Percentiles rank a stretch among this genome's conserved stretches.
Evolutionary conservation across 805 yeast genomes (phyloP).

Genomic region (Yarrowia divulgata): DNA sequence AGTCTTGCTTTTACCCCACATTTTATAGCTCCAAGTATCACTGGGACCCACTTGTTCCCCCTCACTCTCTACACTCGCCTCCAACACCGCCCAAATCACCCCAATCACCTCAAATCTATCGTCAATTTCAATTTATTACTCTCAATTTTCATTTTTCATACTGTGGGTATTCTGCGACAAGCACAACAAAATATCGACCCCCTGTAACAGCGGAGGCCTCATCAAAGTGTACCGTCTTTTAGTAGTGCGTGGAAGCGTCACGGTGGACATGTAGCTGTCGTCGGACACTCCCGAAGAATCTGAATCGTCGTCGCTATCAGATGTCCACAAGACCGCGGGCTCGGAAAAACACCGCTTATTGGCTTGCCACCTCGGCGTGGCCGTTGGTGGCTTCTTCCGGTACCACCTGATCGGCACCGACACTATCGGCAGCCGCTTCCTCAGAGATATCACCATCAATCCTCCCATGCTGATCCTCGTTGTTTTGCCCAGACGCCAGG

Average conservation of each 20-base stretch:
- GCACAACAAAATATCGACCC: conserved; percentile 37
- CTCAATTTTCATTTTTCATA: conserved; percentile 23
- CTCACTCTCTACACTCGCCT: background rate
- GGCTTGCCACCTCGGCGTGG: conserved; percentile 37
- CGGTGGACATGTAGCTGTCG: conserved; percentile 33
- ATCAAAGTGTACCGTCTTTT: conserved; percentile 34
- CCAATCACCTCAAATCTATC: too few species aligned
- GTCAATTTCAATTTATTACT: conserved; percentile 17
- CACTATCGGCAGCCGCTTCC: conserved; percentile 40
- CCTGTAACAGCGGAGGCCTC: conserved; percentile 37
- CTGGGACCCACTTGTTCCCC: background rate
- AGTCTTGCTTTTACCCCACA: conserved; percentile 5
- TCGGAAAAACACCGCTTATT: conserved; percentile 39
- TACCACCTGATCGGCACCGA: conserved; percentile 33
- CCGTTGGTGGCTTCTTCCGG: conserved; percentile 34
- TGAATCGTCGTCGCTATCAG: conserved; percentile 22
- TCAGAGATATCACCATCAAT: conserved; percentile 37
- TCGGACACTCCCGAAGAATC: conserved; percentile 38
- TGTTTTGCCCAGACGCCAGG: conserved; percentile 42
- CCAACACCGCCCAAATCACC: too few species aligned
- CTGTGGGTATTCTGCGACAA: conserved; percentile 35
- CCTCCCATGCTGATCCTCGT: conserved; percentile 38
- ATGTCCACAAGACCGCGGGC: conserved; percentile 33
- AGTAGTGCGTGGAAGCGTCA: conserved; percentile 29
- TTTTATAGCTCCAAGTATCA: too few species aligned